A percentile compares a stretch with the other conserved stretches of the same genome.
Evolutionary conservation across 148 eudicot genomes (phyloP).

Genomic region (Pharnaceum exiguum): DNA sequence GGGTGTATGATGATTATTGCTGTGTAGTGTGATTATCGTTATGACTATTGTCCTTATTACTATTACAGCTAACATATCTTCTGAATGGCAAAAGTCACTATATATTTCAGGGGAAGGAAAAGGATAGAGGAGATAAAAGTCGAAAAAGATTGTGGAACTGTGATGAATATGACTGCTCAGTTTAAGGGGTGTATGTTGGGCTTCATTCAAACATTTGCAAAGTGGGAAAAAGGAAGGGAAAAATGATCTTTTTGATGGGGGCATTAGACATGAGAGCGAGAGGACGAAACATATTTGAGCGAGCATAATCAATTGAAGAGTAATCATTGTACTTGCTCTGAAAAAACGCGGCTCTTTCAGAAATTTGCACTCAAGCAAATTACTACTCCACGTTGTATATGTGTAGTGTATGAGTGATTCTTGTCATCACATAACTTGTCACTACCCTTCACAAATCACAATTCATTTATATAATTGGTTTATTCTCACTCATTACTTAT

Average conservation of each 20-base stretch:
- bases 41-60: not conserved
- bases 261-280: constrained; percentile 19
- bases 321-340: constrained; percentile 31
- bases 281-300: constrained; percentile 6
- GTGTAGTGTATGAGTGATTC: too few relatives aligned
- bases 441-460: too few relatives aligned
- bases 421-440: too few relatives aligned
- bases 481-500: too few relatives aligned
- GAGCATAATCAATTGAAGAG: constrained; percentile 15
- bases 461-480: too few relatives aligned
- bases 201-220: constrained; percentile 5
- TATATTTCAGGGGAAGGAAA: not conserved
- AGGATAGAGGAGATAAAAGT: constrained; percentile 13
- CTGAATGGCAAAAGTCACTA: constrained; percentile 17
- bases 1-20: constrained; percentile 1
- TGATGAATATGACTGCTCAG: constrained; percentile 31
- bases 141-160: constrained; percentile 26
- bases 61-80: constrained; percentile 7
- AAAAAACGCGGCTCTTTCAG: constrained; percentile 25
- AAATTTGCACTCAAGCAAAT: not conserved
- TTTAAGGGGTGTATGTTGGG: constrained; percentile 10
- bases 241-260: not conserved
- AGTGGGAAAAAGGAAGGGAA: not conserved
- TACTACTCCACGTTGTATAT: too few relatives aligned
- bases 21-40: not conserved